Evolutionary conservation across 768 basidiomycete species (phyloP), one percentile per base, ranked within the genome.

Genomic region (Agaricus blazei): DNA sequence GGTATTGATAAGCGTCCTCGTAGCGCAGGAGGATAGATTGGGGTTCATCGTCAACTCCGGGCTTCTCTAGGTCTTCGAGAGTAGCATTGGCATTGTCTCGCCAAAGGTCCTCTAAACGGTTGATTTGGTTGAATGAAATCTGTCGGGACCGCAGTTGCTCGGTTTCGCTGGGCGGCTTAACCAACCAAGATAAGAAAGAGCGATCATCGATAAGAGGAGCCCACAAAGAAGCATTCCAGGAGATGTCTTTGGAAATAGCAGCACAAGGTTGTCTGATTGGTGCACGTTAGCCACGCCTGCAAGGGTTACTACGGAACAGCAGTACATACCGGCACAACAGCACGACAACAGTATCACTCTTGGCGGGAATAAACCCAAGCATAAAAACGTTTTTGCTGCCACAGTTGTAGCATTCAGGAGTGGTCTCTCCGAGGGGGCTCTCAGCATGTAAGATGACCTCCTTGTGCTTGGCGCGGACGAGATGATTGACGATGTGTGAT

Each of bases 361-460:
- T 99, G 19, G 97, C 97, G 2, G 97, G 97, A 64, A 99, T 99
- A 65, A 99, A 99, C 3, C 97, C 97, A 15, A 99, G 82, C 90
- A 98, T 94, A 67, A 99, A 99, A 11, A 98, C 97, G 65, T 99
- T 99, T 74, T 97, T 98, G 76, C 91, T 95, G 14, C 97, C 97
- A 66, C 97, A 99, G 65, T 94, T 95, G 77, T 99, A 99, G 69
- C 97, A 99, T 73, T 99, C 97, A 0, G 97, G 97, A 0, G 92
- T 90, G 1, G 97, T 98, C 72, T 98, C 97, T 1, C 97, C 97
- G 3, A 99, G 78, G 2, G 96, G 93, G 56, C 90, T 89, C 64
- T 98, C 96, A 49, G 90, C 88, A 65, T 99, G 97, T 29, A 99
- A 74, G 58, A 96, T 91, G 59, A 99, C 96, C 67, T 99, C 97